Percentiles rank a stretch among this genome's conserved stretches.
phyloP scores from a whole-genome alignment of 345 rosid species.

The Pugionium dolabratum region DNA sequence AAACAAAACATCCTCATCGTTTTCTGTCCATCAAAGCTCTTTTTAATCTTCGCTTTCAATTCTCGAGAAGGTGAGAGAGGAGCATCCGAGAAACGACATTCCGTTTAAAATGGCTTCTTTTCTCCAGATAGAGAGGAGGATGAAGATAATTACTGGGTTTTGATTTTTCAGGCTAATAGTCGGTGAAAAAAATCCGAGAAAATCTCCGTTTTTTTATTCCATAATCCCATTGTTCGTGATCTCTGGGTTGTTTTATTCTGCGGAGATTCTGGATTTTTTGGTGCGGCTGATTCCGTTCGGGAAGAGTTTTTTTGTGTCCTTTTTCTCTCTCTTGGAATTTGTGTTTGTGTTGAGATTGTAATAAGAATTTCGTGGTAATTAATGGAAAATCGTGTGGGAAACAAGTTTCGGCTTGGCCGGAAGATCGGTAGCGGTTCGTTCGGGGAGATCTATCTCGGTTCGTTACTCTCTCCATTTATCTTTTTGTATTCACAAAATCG shows the following conservation, averaged over 20 bases:
- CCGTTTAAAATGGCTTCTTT: conserved; percentile 10
- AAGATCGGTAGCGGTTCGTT: conserved; percentile 75
- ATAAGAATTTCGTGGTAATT: conserved; percentile 20
- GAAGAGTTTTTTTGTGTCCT: conserved; percentile 2
- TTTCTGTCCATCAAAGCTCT: not conserved
- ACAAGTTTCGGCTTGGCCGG: conserved; percentile 60
- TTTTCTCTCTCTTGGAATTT: conserved; percentile 24
- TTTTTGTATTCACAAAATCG: not conserved
- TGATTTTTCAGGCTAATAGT: conserved; percentile 1
- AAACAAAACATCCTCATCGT: too few species aligned
- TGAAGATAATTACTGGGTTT: not conserved
- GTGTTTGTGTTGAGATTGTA: conserved; percentile 7
- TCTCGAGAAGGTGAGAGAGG: conserved; percentile 16
- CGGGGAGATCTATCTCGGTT: conserved; percentile 65
- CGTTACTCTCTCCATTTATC: conserved; percentile 10
- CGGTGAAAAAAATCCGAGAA: not conserved
- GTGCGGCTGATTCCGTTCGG: conserved; percentile 13
- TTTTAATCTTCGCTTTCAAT: conserved; percentile 12
- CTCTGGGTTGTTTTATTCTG: conserved; percentile 10
- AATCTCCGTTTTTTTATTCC: not conserved
- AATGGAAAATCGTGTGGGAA: conserved; percentile 65
- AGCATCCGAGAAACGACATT: conserved; percentile 33
- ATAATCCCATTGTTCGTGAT: conserved; percentile 23
- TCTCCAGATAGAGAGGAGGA: conserved; percentile 25
- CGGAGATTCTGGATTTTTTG: conserved; percentile 9